Evolutionary conservation across 2,329 filamentous ascomycete genomes (phyloP).

Genomic region (Penicillium sp.): DNA sequence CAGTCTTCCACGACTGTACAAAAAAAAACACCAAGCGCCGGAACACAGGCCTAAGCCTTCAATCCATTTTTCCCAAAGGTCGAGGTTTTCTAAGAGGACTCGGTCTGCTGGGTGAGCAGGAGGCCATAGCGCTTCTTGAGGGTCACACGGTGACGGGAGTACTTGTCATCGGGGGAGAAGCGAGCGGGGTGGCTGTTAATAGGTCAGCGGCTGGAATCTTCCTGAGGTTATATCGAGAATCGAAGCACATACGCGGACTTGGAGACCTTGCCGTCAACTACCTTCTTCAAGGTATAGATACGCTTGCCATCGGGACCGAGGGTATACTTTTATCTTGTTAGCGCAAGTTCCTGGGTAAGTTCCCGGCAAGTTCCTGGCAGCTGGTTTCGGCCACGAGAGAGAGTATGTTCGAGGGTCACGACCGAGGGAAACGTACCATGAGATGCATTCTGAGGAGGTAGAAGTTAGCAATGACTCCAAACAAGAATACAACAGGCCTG

Average conservation of each 20-base stretch:
- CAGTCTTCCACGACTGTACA: conserved; percentile 27
- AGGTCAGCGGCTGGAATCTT: not conserved
- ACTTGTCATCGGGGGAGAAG: conserved; percentile 98
- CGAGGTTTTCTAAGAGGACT: conserved; percentile 31
- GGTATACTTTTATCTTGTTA: conserved; percentile 62
- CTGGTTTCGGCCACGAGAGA: not conserved
- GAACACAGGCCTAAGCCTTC: conserved; percentile 29
- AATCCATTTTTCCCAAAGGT: conserved; percentile 23
- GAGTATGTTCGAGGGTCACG: conserved; percentile 3
- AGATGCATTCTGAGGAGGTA: conserved; percentile 37
- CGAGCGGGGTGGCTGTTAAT: conserved; percentile 69
- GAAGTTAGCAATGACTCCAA: conserved; percentile 7
- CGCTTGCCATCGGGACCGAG: conserved; percentile 79
- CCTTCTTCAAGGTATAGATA: conserved; percentile 91
- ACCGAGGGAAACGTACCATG: conserved; percentile 34
- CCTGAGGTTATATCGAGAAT: not conserved
- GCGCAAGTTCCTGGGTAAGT: conserved; percentile 5
- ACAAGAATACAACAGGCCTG: not conserved
- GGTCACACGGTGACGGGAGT: conserved; percentile 88
- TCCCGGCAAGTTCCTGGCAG: conserved; percentile 1
- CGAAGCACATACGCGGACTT: conserved; percentile 64
- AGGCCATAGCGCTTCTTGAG: conserved; percentile 91
- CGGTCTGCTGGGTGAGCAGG: conserved; percentile 73
- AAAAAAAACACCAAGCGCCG: conserved; percentile 43
- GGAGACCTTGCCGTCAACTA: conserved; percentile 71